Conservation (phyloP, 2,329 filamentous ascomycete genomes). For the Fusarium bulbicola region DNA sequence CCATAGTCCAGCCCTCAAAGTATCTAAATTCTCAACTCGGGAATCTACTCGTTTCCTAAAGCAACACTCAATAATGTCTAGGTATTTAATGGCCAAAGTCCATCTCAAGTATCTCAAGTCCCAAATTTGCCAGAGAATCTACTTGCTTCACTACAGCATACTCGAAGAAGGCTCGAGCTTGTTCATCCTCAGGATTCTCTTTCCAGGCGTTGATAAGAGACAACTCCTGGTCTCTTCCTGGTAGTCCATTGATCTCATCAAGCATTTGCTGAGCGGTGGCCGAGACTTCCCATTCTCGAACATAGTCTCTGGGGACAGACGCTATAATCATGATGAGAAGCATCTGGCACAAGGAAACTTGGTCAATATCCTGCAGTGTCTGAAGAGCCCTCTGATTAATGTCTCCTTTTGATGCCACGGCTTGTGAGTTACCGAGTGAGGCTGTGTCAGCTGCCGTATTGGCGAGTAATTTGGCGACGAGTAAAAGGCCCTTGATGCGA, state of each 20-base stretch:
- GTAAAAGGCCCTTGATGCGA: conserved; percentile 61
- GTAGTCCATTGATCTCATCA: conserved; percentile 57
- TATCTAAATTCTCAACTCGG: neutral
- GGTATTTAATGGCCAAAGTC: conserved; percentile 48
- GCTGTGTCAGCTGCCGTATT: conserved; percentile 56
- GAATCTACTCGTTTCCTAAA: neutral
- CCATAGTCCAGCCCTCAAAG: neutral
- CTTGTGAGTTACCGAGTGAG: conserved; percentile 40
- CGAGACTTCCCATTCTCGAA: conserved; percentile 57
- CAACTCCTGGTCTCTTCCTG: conserved; percentile 56
- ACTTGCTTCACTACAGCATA: conserved; percentile 60
- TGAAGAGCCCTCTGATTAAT: conserved; percentile 42
- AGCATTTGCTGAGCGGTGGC: conserved; percentile 57
- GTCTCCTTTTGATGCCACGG: conserved; percentile 32
- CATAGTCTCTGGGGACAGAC: conserved; percentile 53
- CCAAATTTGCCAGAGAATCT: conserved; percentile 56
- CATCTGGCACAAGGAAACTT: conserved; percentile 63
- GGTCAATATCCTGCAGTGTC: conserved; percentile 56
- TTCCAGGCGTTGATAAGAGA: conserved; percentile 56
- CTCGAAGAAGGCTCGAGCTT: conserved; percentile 58
- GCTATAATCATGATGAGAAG: conserved; percentile 59
- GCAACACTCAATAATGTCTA: no score
- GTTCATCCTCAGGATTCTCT: conserved; percentile 50
- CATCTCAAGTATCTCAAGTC: conserved; percentile 52
- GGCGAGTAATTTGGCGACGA: conserved; percentile 62